Conservation (phyloP, 331 rosid genomes). For the Saraca asoca region DNA sequence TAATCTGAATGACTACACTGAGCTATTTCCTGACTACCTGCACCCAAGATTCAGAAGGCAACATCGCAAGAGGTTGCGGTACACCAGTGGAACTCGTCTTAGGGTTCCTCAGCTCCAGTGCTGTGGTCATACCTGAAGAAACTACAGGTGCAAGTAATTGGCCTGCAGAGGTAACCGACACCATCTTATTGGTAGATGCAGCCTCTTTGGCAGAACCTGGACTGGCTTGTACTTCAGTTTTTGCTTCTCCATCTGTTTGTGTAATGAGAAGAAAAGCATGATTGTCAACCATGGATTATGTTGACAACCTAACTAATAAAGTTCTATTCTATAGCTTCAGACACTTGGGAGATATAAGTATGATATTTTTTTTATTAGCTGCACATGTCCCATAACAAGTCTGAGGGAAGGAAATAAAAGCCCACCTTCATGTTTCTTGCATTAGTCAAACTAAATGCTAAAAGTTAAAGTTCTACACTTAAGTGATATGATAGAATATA, state of each 20-base stretch:
- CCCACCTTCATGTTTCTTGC: slow-evolving; percentile 6
- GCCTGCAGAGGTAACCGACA: slow-evolving; percentile 47
- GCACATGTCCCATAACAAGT: not conserved
- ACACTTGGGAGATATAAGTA: not conserved
- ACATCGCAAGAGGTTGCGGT: slow-evolving; percentile 49
- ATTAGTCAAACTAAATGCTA: not conserved
- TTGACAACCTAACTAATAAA: slow-evolving; percentile 2
- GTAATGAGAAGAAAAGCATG: slow-evolving; percentile 18
- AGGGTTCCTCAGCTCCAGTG: slow-evolving; percentile 66
- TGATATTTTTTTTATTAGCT: not conserved
- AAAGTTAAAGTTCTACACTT: slow-evolving; percentile 6
- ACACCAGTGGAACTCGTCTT: slow-evolving; percentile 40
- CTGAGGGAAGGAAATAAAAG: slow-evolving; percentile 3
- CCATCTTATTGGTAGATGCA: slow-evolving; percentile 34
- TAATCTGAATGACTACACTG: slow-evolving; percentile 9
- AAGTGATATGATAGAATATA: slow-evolving; percentile 20
- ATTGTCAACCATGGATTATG: slow-evolving; percentile 20
- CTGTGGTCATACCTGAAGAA: slow-evolving; percentile 65
- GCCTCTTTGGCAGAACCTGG: slow-evolving; percentile 45
- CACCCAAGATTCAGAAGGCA: slow-evolving; percentile 75
- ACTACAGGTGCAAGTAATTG: slow-evolving; percentile 52
- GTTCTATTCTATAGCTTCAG: slow-evolving; percentile 7
- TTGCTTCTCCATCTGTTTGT: slow-evolving; percentile 62
- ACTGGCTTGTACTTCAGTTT: slow-evolving; percentile 51
- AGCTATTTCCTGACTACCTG: slow-evolving; percentile 46